Percentiles rank a stretch among this genome's conserved stretches.
Conservation (phyloP, 805 yeast genomes). For the Metschnikowia matae region DNA sequence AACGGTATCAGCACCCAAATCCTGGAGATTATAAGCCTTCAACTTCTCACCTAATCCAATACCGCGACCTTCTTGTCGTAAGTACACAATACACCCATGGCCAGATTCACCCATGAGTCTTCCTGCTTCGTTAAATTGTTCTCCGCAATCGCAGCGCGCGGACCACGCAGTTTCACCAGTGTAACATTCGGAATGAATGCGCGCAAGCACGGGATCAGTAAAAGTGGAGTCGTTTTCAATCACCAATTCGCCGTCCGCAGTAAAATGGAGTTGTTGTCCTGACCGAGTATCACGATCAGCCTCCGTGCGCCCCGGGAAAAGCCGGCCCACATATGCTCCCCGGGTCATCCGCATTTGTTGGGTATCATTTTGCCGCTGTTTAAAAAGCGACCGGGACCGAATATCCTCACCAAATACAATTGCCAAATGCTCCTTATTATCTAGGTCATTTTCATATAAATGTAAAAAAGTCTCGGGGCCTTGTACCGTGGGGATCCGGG, state of each 20-base stretch:
- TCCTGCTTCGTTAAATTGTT: slow-evolving; percentile 98
- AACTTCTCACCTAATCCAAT: slow-evolving; percentile 97
- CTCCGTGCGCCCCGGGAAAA: slow-evolving; percentile 76
- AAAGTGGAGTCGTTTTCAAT: slow-evolving; percentile 24
- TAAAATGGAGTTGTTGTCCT: slow-evolving; percentile 29
- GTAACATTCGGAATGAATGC: slow-evolving; percentile 96
- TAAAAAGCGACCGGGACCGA: slow-evolving; percentile 70
- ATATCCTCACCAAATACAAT: slow-evolving; percentile 94
- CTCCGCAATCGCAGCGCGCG: slow-evolving; percentile 99
- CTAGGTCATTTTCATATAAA: slow-evolving; percentile 79
- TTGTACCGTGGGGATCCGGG: slow-evolving; percentile 92
- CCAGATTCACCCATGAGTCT: slow-evolving; percentile 83
- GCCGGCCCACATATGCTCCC: slow-evolving; percentile 91
- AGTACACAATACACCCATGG: slow-evolving; percentile 89
- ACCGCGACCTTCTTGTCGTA: slow-evolving; percentile 98
- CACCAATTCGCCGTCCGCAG: slow-evolving; percentile 27
- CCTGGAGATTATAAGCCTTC: slow-evolving; percentile 95
- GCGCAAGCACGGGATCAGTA: slow-evolving; percentile 51
- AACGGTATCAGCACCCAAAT: slow-evolving; percentile 97
- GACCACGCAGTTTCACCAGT: slow-evolving; percentile 99
- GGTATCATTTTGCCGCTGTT: slow-evolving; percentile 60
- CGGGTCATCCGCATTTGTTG: slow-evolving; percentile 96
- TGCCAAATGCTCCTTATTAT: slow-evolving; percentile 91
- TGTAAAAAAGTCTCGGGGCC: slow-evolving; percentile 95
- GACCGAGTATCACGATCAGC: slow-evolving; percentile 55